Conservation (phyloP, 1,284 basidiomycete species). For the Rhizoctonia solani region DNA sequence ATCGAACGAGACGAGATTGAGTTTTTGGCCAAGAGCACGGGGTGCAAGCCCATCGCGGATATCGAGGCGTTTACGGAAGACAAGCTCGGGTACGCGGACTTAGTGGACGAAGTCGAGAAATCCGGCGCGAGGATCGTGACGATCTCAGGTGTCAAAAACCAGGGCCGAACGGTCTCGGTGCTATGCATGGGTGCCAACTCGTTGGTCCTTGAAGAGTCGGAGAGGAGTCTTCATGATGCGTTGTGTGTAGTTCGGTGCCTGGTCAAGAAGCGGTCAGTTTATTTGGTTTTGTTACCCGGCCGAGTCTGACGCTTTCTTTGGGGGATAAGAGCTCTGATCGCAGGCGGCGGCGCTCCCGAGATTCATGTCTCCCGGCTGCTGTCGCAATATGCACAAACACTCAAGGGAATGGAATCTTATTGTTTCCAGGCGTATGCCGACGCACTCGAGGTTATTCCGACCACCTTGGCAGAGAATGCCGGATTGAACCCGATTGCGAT, state of each 20-base stretch:
- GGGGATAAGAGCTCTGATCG: slow-evolving; percentile 93
- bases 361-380: slow-evolving; percentile 96
- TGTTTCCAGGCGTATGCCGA: slow-evolving; percentile 99
- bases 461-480: slow-evolving; percentile 97
- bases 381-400: slow-evolving; percentile 88
- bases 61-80: slow-evolving; percentile 99
- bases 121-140: slow-evolving; percentile 91
- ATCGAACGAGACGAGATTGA: slow-evolving; percentile 99
- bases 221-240: slow-evolving; percentile 96
- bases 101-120: slow-evolving; percentile 89
- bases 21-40: slow-evolving; percentile 93
- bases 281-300: background rate
- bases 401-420: slow-evolving; percentile 99
- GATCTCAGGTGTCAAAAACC: slow-evolving; percentile 94
- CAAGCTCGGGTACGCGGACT: slow-evolving; percentile 94
- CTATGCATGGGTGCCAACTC: slow-evolving; percentile 94
- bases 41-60: slow-evolving; percentile 95
- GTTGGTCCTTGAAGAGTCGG: slow-evolving; percentile 95
- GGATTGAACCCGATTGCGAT: slow-evolving; percentile 98
- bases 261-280: slow-evolving; percentile 88
- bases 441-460: slow-evolving; percentile 97
- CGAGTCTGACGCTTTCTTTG: background rate
- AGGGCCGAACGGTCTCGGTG: slow-evolving; percentile 92
- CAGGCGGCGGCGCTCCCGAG: slow-evolving; percentile 97
- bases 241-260: slow-evolving; percentile 97